Evolutionary conservation across 306 rosid genomes (phyloP), one percentile per base, ranked within the genome.

Genomic region (Fagus crenata): DNA sequence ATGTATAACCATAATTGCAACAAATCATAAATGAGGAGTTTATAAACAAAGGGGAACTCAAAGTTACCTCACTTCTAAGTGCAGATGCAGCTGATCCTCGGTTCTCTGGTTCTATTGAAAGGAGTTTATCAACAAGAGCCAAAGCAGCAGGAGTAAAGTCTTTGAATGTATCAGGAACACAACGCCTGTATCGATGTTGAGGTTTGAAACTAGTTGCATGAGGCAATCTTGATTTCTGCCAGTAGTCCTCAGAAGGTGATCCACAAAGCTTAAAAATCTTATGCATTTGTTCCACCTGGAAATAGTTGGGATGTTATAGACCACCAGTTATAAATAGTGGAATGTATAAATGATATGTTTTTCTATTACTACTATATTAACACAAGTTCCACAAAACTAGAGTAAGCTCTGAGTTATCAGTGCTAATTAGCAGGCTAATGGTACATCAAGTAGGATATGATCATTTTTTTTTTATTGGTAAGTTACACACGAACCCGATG

Each of bases 221-320:
- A 1, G 99, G 97, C 67, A 90, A 81, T 56, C 85, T 92, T 77
- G 93, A 90, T 85, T 78, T 88, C 80, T 83, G 83, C 99, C 96
- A 95, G 80, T 83, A 92, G 11, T 87, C 96, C 78, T 90, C 92
- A 3, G 91, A 87, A 32, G 97, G 97, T 18, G 99, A 95, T 60
- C 99, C 97, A 69, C 98, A 95, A 67, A 95, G 95, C 86, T 92
- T 95, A 81, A 90, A 95, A 73, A 92, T 95, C 81, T 95, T 95
- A 64, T 95, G 99, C 93, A 90, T 86, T 87, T 95, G 99, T 82
- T 95, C 99, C 71, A 93, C 98, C 98, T 93, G 71, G 39, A 75
- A 58, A 80, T 9, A 70, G 43, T 67, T 56, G 64, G 55, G 42
- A 43, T 35, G 69, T 17, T 56, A 43, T 65, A 37, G 60, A 53